phyloP scores from a whole-genome alignment of 768 basidiomycete genomes.

The Sistotremastrum suecicum region DNA sequence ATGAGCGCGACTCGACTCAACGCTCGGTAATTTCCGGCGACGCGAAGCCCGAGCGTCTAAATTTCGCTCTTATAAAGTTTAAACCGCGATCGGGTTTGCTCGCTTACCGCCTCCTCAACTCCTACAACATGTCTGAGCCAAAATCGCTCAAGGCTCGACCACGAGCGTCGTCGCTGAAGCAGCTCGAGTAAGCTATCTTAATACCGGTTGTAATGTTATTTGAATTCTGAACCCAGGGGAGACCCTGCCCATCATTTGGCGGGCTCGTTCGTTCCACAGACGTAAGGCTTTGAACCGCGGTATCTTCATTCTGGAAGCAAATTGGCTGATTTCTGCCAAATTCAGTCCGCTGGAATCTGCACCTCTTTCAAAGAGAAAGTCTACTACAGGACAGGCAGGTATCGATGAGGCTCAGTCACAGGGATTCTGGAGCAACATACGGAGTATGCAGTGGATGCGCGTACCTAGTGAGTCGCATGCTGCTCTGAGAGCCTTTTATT shows the following conservation, averaged over 20 bases:
- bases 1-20: conserved; percentile 1
- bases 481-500: not conserved
- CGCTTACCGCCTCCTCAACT: too few relatives aligned
- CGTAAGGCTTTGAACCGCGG: conserved; percentile 24
- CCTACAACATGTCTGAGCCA: too few relatives aligned
- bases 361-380: not conserved
- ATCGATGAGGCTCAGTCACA: conserved; percentile 6
- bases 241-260: conserved; percentile 47
- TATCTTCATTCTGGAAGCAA: not conserved
- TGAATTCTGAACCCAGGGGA: conserved; percentile 20
- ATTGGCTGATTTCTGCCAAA: too few relatives aligned
- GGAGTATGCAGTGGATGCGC: conserved; percentile 52
- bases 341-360: too few relatives aligned
- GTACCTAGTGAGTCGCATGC: conserved; percentile 41
- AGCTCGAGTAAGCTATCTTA: conserved; percentile 16
- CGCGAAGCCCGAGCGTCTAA: too few relatives aligned
- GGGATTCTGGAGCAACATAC: conserved; percentile 39
- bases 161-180: too few relatives aligned
- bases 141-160: too few relatives aligned
- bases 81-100: too few relatives aligned
- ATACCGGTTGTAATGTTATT: not conserved
- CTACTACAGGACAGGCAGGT: not conserved
- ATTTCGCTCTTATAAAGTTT: too few relatives aligned
- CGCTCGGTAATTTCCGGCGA: too few relatives aligned
- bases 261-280: conserved; percentile 49